Evolutionary conservation across 441 rosid genomes (phyloP).

Genomic region (Brassica hybrid): DNA sequence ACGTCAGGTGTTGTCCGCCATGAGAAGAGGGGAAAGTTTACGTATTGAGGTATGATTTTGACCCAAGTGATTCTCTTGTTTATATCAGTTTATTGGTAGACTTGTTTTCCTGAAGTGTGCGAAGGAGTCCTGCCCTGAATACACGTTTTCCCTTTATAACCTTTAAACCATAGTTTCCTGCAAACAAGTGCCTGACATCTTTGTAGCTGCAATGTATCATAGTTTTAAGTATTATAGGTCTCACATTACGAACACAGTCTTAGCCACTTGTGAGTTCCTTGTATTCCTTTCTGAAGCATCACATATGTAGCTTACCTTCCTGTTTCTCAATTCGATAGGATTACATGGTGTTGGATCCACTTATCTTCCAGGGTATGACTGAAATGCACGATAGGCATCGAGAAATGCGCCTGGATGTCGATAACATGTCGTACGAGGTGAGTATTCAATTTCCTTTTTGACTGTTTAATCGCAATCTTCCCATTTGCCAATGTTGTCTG

Average conservation of each 20-base stretch:
- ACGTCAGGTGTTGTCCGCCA: slow-evolving; percentile 78
- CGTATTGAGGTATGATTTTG: slow-evolving; percentile 71
- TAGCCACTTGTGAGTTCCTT: not conserved
- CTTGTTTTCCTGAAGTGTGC: slow-evolving; percentile 6
- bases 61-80: slow-evolving; percentile 26
- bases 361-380: slow-evolving; percentile 61
- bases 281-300: not conserved
- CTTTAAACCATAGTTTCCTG: slow-evolving; percentile 12
- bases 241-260: slow-evolving; percentile 11
- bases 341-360: slow-evolving; percentile 74
- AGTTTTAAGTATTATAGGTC: slow-evolving; percentile 3
- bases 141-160: not conserved
- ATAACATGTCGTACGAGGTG: slow-evolving; percentile 96
- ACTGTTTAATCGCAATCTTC: not conserved
- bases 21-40: slow-evolving; percentile 82
- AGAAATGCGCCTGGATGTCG: slow-evolving; percentile 90
- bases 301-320: slow-evolving; percentile 17
- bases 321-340: slow-evolving; percentile 48
- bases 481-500: not conserved
- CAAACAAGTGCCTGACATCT: slow-evolving; percentile 7
- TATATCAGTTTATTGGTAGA: slow-evolving; percentile 15
- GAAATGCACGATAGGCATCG: slow-evolving; percentile 82
- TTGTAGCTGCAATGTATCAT: slow-evolving; percentile 13
- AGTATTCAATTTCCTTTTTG: slow-evolving; percentile 9
- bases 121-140: slow-evolving; percentile 11